Base-by-base conservation (phyloP, 176 grass and related monocot species). In the Bonia amplexicaulis region DNA sequence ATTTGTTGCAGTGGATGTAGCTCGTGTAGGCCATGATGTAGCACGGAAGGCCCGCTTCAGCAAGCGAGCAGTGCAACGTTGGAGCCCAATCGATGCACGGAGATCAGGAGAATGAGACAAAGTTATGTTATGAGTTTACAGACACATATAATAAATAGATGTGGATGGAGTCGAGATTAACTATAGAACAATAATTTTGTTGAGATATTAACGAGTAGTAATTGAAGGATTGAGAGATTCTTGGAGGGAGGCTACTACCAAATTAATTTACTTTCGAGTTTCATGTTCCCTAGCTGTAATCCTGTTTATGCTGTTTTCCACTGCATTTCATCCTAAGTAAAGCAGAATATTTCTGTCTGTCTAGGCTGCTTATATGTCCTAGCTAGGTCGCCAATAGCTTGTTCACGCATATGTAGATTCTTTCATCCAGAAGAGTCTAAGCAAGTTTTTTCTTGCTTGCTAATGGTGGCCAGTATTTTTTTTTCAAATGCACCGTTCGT, bases 281-380 rank as follows among this genome's bases (percentile, higher is more conserved):
- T 48, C 37, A 7, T 72, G 47, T 55, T 41, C 45, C 66, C 69
- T 75, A 76, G 85, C 39, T 49, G 78, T 71, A 87, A 82, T 48
- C 85, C 9, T 59, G 39, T 74, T 47, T 57, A 48, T 81, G 47
- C 60, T 81, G 69, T 58, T 87, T 80, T 44, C 78, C 78, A 81
- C 69, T 47, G 59, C 69, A 31, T 47, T 57, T 46, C 45, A 64
- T 51, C 57, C 11, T 45, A 14, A 33, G 33, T 73, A 44, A 49
- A 73, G 72, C n/a, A 20, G 77, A 87, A 55, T 55, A 64, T 67
- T 2, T 44, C 27, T 52, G 66, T 51, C 33, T 15, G 29, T 40
- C 20, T 64, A 85, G 74, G 40, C 16, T 13, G 45, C 45, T 12
- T 47, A 12, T 13, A 12, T 66, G 22, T 17, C 13, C 15, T 54